Base-by-base conservation (phyloP, 352 stramenopile genomes). In the Globisporangium alternatum region DNA sequence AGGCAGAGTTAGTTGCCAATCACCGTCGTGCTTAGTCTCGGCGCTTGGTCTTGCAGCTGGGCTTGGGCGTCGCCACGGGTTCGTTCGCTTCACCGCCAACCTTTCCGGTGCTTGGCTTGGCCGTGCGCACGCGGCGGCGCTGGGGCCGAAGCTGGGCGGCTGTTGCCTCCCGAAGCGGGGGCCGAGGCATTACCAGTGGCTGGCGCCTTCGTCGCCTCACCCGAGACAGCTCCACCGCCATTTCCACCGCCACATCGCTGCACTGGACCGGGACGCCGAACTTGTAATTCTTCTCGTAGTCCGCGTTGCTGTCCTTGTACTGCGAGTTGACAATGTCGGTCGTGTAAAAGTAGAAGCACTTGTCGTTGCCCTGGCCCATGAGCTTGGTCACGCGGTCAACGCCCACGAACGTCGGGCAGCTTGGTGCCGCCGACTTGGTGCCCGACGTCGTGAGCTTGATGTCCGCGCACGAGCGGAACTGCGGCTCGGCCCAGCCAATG, bases 331-430 rank as follows among this genome's bases (percentile, higher is more conserved):
- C 73, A 9, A 88, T 69, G 44, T 76, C 78, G 30, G 76, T 84
- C 7, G 77, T 78, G 65, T 81, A 72, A 54, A 81, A 88, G 71
- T 86, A 88, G 56, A 80, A 88, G 51, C 79, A 88, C 70, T 83
- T 28, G 35, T 79, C 57, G 39, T 51, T 65, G 21, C 60, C 57
- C 54, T 80, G 66, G 58, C 72, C 62, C 12, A 80, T 66, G 37
- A 83, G 73, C 54, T 71, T 71, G 6, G 77, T 83, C 57, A 86
- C 77, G 25, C 77, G 77, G 60, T 88, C 79, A 8, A 77, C 77
- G 5, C 79, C 79, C 33, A 80, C 65, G 48, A 86, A 88, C 1
- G 71, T 70, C 1, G 77, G 77, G 22, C 79, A 88, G 12, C 51
- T 69, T 0, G 79, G 77, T 37, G 71, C 61, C 15, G 70, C 66